phyloP scores from a whole-genome alignment of 495 filamentous ascomycete species.

The Penicillium pancosmium region DNA sequence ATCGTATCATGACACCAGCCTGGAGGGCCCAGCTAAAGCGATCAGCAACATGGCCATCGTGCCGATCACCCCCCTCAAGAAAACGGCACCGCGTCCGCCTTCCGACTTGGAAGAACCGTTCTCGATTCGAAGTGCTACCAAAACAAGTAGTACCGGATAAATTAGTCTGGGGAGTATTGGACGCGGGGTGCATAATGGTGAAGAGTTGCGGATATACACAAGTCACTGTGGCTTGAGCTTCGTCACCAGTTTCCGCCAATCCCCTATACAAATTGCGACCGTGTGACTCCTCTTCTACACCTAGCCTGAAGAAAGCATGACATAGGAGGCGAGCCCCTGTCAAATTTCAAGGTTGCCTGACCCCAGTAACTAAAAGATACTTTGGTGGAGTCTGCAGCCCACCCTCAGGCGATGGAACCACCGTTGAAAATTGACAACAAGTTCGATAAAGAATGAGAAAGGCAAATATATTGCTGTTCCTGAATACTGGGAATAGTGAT shows the following conservation, averaged over 20 bases:
- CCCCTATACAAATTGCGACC: neutral
- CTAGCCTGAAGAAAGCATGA: too few species aligned
- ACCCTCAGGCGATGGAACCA: neutral
- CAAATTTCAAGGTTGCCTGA: neutral
- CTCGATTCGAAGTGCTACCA: too few species aligned
- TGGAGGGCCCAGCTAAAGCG: neutral
- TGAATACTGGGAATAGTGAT: neutral
- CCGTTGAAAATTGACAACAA: too few species aligned
- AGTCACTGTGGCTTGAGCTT: neutral
- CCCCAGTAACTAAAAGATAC: neutral
- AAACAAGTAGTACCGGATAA: too few species aligned
- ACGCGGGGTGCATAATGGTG: neutral
- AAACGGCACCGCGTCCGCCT: neutral
- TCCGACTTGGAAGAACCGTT: neutral
- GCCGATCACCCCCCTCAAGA: conserved; percentile 3
- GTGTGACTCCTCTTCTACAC: too few species aligned
- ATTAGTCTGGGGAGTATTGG: neutral
- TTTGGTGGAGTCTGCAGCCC: neutral
- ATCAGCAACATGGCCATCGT: conserved; percentile 1
- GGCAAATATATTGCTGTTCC: too few species aligned
- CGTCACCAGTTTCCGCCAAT: neutral
- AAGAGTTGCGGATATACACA: neutral
- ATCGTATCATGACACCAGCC: neutral
- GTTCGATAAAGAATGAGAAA: too few species aligned
- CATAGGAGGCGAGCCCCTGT: neutral